Evolutionary conservation across 495 filamentous ascomycete genomes (phyloP).

Genomic region (Collariella sp.): DNA sequence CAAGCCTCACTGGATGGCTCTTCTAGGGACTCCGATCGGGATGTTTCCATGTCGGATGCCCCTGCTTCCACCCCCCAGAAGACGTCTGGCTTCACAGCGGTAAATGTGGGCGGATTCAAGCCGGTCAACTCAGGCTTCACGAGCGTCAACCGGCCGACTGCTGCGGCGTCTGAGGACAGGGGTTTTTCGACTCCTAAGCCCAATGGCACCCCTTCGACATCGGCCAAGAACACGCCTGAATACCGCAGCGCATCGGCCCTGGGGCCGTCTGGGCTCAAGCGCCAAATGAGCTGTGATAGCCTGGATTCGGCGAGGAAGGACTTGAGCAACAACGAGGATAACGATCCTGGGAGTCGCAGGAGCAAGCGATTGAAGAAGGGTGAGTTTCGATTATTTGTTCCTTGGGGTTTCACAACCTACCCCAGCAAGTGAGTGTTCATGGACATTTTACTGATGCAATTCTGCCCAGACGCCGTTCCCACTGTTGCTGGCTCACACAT

Average conservation of each 20-base stretch:
- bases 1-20: slow-evolving; percentile 54
- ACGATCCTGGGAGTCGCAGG: slow-evolving; percentile 67
- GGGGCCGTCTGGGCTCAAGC: slow-evolving; percentile 57
- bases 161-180: slow-evolving; percentile 26
- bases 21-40: slow-evolving; percentile 34
- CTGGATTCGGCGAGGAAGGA: slow-evolving; percentile 48
- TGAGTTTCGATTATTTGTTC: slow-evolving; percentile 27
- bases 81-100: slow-evolving; percentile 67
- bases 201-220: slow-evolving; percentile 45
- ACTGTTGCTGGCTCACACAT: slow-evolving; percentile 95
- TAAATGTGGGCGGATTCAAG: slow-evolving; percentile 44
- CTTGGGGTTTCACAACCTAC: no score
- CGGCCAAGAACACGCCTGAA: slow-evolving; percentile 52
- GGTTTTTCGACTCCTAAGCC: slow-evolving; percentile 36
- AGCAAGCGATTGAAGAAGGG: slow-evolving; percentile 94
- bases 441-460: not conserved
- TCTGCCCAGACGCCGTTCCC: slow-evolving; percentile 62
- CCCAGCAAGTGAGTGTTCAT: no score
- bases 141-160: slow-evolving; percentile 52
- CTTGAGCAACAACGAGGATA: slow-evolving; percentile 54
- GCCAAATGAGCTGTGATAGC: slow-evolving; percentile 73
- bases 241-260: slow-evolving; percentile 45
- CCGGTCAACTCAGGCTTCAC: slow-evolving; percentile 61
- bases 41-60: slow-evolving; percentile 49
- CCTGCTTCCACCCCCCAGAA: slow-evolving; percentile 35